Evolutionary conservation across 768 basidiomycete genomes (phyloP), one percentile per base, ranked within the genome.

Genomic region (Suillus hirtellus): DNA sequence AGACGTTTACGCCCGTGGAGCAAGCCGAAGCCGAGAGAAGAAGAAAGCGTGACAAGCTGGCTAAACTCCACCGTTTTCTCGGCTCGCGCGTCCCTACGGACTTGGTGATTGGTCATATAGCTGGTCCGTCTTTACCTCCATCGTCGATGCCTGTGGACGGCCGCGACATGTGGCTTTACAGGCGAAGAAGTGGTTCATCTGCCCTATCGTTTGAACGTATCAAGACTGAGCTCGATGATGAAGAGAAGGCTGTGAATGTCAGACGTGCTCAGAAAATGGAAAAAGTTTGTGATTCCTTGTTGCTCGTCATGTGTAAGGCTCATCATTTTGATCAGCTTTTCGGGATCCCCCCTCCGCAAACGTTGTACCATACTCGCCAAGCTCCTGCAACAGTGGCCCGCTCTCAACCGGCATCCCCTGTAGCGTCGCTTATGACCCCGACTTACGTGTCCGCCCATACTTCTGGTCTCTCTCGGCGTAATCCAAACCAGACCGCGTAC

Each of bases 241-340:
- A 77, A 66, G 91, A 93, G 72, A 92, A 92, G 77, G 88, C 89
- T 15, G 83, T 89, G 70, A 90, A 90, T 69, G 91, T 95, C 53
- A 82, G 87, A 56, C 78, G 93, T 59, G 92, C 91, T 44, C 81
- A 88, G 71, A 95, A 94, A 76, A 93, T 95, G 91, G 91, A 93
- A 76, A 89, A 90, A 86, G 92, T 90, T 37, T 81, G 72, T 46
- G 11, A 19, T 24, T 54, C 3, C 6, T 17, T 38, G 52, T 35
- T 46, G 42, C 42, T 14, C 34, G 31, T 31, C 10, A 5, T 59
- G 35, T 24, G 35, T 53, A 35, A 38, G 27, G 27, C 52, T 66
- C 66, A 53, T 61, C 27, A 47, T 46, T 60, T 50, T 56, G 15
- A 14, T 9, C 70, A 94, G 92, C 83, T 95, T 67, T 94, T 95